Evolutionary conservation across 1,284 basidiomycete species (phyloP).

Genomic region (Ceratobasidium sp.): DNA sequence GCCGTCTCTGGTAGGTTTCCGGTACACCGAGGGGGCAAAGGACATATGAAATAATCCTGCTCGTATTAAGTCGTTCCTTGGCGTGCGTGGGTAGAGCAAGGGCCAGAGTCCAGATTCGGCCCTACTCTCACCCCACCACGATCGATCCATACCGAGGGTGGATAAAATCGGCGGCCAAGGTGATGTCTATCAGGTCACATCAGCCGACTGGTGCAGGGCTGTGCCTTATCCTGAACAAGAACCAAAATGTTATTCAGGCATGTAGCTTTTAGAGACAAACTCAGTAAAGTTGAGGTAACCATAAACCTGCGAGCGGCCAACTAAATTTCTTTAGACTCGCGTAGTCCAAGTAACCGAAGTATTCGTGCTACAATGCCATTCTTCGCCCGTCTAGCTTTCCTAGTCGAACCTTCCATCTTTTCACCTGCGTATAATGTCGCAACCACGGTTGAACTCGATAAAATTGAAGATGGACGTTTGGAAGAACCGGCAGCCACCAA

Average conservation of each 20-base stretch:
- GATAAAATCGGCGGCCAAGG: too few species aligned
- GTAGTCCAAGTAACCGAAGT: slow-evolving; percentile 11
- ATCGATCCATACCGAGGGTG: too few species aligned
- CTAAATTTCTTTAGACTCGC: not conserved
- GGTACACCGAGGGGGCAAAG: too few species aligned
- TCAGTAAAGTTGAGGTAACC: not conserved
- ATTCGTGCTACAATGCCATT: slow-evolving; percentile 5
- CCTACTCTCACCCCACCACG: too few species aligned
- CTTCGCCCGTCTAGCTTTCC: not conserved
- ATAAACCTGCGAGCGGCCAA: not conserved
- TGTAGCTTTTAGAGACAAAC: not conserved
- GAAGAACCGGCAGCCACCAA: not conserved
- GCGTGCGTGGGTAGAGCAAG: too few species aligned
- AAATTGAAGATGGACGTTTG: slow-evolving; percentile 19
- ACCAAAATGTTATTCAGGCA: not conserved
- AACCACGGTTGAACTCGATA: slow-evolving; percentile 20
- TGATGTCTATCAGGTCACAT: not conserved
- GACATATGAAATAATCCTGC: too few species aligned
- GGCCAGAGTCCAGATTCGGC: too few species aligned
- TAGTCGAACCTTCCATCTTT: not conserved
- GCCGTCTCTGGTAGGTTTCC: too few species aligned
- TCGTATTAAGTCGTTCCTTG: too few species aligned
- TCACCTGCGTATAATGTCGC: slow-evolving; percentile 8
- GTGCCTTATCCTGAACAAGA: not conserved
- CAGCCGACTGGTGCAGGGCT: not conserved